phyloP scores from a whole-genome alignment of 352 stramenopile genomes.

The Pythium aphanidermatum region DNA sequence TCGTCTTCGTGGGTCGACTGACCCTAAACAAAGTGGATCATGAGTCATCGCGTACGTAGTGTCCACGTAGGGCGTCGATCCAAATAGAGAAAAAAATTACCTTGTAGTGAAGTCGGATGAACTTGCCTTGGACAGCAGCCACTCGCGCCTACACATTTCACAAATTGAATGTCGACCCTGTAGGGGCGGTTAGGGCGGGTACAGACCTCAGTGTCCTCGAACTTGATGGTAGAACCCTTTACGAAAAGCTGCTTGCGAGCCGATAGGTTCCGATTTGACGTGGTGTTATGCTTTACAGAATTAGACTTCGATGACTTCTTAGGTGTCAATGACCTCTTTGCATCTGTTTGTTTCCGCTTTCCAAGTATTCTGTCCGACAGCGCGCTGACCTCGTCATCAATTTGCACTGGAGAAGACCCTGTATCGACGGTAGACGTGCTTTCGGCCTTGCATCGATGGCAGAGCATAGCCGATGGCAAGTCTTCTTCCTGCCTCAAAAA shows the following conservation, averaged over 20 bases:
- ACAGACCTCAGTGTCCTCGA: conserved; percentile 52
- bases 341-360: conserved; percentile 12
- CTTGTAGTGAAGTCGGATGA: conserved; percentile 78
- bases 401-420: conserved; percentile 1
- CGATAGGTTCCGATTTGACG: conserved; percentile 4
- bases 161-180: neutral
- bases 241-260: conserved; percentile 39
- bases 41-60: neutral
- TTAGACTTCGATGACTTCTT: conserved; percentile 22
- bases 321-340: conserved; percentile 15
- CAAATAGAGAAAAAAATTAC: too few species aligned
- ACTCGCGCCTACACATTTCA: conserved; percentile 43
- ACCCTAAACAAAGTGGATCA: conserved; percentile 22
- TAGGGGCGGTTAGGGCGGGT: neutral
- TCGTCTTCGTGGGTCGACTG: conserved; percentile 63
- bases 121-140: conserved; percentile 61
- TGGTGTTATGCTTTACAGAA: conserved; percentile 9
- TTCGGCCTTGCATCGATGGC: conserved; percentile 36
- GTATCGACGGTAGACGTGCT: conserved; percentile 1
- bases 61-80: too few species aligned
- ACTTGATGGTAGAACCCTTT: conserved; percentile 62
- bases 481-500: conserved; percentile 28
- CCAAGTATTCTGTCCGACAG: neutral
- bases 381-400: neutral
- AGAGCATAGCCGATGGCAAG: conserved; percentile 44